A percentile compares a stretch with the other conserved stretches of the same genome.
phyloP scores from a whole-genome alignment of 305 asterid species.

The Solanum hybrid region DNA sequence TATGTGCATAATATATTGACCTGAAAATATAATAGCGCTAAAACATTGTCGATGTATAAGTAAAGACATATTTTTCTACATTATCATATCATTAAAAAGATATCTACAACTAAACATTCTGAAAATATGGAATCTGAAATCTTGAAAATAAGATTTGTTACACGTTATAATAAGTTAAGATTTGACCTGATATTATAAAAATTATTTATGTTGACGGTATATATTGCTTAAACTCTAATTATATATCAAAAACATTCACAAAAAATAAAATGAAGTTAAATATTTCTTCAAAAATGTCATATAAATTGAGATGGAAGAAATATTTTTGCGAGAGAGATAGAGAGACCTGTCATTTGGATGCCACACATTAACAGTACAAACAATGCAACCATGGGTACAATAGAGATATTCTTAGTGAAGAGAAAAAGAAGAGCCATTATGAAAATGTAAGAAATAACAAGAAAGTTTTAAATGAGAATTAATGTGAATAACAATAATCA shows the following conservation, averaged over 20 bases:
- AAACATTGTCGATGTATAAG: neutral
- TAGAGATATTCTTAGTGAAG: neutral
- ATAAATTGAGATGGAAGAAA: neutral
- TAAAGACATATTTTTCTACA: neutral
- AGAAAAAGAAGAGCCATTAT: neutral
- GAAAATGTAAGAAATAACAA: neutral
- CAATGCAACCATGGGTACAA: neutral
- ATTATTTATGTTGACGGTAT: accelerated
- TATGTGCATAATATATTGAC: neutral
- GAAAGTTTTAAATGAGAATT: neutral
- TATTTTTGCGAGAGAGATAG: neutral
- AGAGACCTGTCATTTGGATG: neutral
- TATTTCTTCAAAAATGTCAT: neutral
- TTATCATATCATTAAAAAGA: neutral
- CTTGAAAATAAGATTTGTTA: neutral
- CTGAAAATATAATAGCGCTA: neutral
- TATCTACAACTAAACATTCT: neutral
- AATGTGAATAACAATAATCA: neutral
- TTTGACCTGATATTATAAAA: neutral
- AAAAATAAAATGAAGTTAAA: neutral
- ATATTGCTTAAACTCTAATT: neutral
- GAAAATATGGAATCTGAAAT: neutral
- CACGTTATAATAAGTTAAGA: neutral
- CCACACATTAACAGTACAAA: neutral
- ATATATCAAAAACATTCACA: neutral